A percentile compares a stretch with the other conserved stretches of the same genome.
Evolutionary conservation across 805 yeast species (phyloP).

Genomic region (Osmozyma mogii): DNA sequence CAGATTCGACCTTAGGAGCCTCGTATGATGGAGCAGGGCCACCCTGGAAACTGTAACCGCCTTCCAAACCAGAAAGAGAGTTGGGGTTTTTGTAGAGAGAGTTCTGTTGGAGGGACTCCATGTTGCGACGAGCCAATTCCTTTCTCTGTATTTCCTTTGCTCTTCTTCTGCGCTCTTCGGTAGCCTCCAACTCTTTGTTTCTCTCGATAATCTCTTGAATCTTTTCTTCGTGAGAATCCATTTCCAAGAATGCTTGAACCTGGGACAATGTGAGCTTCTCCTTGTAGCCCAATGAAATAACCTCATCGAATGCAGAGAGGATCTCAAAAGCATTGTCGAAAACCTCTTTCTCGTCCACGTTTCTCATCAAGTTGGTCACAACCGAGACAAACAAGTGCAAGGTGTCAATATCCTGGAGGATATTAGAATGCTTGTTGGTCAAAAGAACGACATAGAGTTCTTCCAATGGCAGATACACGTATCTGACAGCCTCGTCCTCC

Average conservation of each 20-base stretch:
- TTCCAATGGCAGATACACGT: slow-evolving; percentile 93
- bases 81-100: no score
- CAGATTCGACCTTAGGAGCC: slow-evolving; percentile 4
- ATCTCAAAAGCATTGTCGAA: slow-evolving; percentile 82
- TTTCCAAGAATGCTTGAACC: slow-evolving; percentile 81
- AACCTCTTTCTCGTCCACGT: slow-evolving; percentile 75
- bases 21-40: slow-evolving; percentile 9
- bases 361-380: slow-evolving; percentile 63
- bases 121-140: slow-evolving; percentile 58
- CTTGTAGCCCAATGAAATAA: slow-evolving; percentile 79
- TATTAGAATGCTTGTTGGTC: slow-evolving; percentile 86
- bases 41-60: slow-evolving; percentile 10
- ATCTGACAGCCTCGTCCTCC: slow-evolving; percentile 86
- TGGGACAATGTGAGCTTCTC: slow-evolving; percentile 79
- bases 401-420: slow-evolving; percentile 90
- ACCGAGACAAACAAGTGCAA: slow-evolving; percentile 78
- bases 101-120: slow-evolving; percentile 32
- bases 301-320: slow-evolving; percentile 88
- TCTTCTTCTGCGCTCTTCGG: slow-evolving; percentile 92
- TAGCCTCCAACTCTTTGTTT: slow-evolving; percentile 94
- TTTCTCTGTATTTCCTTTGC: slow-evolving; percentile 84
- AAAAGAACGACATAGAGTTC: slow-evolving; percentile 85
- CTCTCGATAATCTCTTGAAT: slow-evolving; percentile 96
- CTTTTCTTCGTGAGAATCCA: slow-evolving; percentile 98
- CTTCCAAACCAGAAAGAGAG: no score